Percentiles rank a stretch among this genome's conserved stretches.
phyloP scores from a whole-genome alignment of 768 basidiomycete species.

The Cystofilobasidium macerans region DNA sequence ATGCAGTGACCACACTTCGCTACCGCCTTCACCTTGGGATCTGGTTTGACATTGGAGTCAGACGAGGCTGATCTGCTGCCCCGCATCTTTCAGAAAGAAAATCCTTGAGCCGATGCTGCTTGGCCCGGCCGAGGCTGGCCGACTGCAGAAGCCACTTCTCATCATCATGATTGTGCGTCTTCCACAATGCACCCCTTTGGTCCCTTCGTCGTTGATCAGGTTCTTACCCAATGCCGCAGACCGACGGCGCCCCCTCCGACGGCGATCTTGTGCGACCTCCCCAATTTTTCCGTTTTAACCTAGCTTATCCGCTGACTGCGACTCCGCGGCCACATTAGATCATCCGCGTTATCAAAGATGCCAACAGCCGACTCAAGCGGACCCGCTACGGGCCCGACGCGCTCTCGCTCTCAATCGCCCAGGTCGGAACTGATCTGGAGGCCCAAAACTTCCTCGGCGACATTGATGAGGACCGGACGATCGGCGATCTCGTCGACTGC shows the following conservation, averaged over 20 bases:
- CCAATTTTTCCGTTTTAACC: neutral
- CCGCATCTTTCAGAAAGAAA: slow-evolving; percentile 38
- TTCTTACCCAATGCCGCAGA: neutral
- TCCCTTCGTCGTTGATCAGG: neutral
- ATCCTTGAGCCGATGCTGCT: slow-evolving; percentile 39
- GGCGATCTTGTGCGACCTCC: neutral
- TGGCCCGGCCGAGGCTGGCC: slow-evolving; percentile 30
- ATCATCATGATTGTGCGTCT: slow-evolving; percentile 33
- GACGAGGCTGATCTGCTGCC: slow-evolving; percentile 29
- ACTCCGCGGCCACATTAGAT: neutral
- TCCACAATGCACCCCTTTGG: neutral
- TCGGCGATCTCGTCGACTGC: slow-evolving; percentile 39
- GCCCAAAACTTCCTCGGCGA: slow-evolving; percentile 36
- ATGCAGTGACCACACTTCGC: neutral
- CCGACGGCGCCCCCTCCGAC: neutral
- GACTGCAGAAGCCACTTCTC: slow-evolving; percentile 40
- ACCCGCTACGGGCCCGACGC: slow-evolving; percentile 36
- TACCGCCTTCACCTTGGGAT: no score
- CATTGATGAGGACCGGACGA: slow-evolving; percentile 36
- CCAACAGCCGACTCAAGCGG: slow-evolving; percentile 35
- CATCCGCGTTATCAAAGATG: slow-evolving; percentile 23
- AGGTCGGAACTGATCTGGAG: slow-evolving; percentile 38
- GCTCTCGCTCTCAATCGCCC: slow-evolving; percentile 34
- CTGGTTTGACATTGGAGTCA: no score
- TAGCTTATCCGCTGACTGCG: no score